Conservation (phyloP, 805 yeast genomes). For the Suhomyces sp. region DNA sequence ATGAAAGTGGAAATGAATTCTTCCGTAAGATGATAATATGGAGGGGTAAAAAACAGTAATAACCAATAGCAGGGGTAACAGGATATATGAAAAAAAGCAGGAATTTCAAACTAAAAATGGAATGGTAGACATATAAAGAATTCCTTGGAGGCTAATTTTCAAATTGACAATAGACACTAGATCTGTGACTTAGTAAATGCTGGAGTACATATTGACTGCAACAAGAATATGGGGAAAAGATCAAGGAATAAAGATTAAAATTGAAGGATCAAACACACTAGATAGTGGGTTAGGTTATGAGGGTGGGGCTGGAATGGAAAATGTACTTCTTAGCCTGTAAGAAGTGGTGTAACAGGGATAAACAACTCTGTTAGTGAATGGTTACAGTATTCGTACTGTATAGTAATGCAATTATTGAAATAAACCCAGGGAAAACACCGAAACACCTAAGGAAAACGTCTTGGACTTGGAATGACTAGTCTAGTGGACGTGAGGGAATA, state of each 20-base stretch:
- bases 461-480: background rate
- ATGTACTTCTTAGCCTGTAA: background rate
- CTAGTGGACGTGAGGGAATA: background rate
- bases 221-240: background rate
- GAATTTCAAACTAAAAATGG: background rate
- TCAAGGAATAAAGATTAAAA: background rate
- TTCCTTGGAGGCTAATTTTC: too few relatives aligned
- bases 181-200: background rate
- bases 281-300: too few relatives aligned
- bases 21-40: background rate
- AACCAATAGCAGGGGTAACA: conserved; percentile 1
- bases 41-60: conserved; percentile 3
- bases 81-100: background rate
- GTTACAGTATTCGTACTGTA: too few relatives aligned
- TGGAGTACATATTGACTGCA: conserved; percentile 3
- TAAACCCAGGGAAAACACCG: background rate
- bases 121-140: too few relatives aligned
- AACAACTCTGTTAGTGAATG: background rate
- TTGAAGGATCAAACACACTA: too few relatives aligned
- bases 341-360: background rate
- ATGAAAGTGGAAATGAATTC: too few relatives aligned
- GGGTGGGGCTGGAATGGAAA: conserved; percentile 1
- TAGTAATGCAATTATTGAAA: background rate
- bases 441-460: background rate
- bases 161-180: background rate